phyloP scores from a whole-genome alignment of 768 basidiomycete species.

The Trametes maxima region DNA sequence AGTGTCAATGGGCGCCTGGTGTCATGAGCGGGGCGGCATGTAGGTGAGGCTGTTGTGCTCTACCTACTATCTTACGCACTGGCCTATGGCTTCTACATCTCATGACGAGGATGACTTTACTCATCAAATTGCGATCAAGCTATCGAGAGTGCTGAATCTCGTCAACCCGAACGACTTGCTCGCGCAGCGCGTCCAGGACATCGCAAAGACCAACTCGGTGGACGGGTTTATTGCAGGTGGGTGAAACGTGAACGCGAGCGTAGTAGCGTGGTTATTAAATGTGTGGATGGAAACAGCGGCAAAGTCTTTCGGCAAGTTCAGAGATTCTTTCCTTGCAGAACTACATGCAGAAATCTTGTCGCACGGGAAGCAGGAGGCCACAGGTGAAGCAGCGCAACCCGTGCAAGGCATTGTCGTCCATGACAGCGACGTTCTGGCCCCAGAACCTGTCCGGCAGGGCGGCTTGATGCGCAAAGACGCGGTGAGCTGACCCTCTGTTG shows the following conservation, averaged over 20 bases:
- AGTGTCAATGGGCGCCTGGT: constrained; percentile 10
- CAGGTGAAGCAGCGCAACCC: constrained; percentile 50
- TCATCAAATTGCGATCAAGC: constrained; percentile 73
- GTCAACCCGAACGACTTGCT: constrained; percentile 85
- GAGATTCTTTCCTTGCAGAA: constrained; percentile 74
- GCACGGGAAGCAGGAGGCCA: constrained; percentile 66
- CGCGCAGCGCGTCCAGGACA: constrained; percentile 76
- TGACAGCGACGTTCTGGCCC: constrained; percentile 81
- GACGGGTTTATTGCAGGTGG: constrained; percentile 71
- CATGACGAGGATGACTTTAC: constrained; percentile 48
- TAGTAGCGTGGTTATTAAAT: neutral
- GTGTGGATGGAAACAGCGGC: constrained; percentile 50
- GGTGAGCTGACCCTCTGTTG: constrained; percentile 39
- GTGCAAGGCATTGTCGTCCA: constrained; percentile 78
- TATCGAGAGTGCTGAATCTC: constrained; percentile 78
- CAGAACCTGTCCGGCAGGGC: constrained; percentile 75
- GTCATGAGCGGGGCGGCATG: neutral
- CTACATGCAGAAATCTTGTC: constrained; percentile 78
- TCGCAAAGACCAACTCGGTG: constrained; percentile 69
- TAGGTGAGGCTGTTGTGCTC: neutral
- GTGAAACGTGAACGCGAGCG: constrained; percentile 15
- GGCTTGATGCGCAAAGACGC: constrained; percentile 72
- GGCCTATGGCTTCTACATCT: constrained; percentile 17
- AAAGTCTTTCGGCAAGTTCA: constrained; percentile 83
- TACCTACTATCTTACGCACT: neutral